phyloP scores from a whole-genome alignment of 2,329 filamentous ascomycete species.

The Westerdykella sp. region DNA sequence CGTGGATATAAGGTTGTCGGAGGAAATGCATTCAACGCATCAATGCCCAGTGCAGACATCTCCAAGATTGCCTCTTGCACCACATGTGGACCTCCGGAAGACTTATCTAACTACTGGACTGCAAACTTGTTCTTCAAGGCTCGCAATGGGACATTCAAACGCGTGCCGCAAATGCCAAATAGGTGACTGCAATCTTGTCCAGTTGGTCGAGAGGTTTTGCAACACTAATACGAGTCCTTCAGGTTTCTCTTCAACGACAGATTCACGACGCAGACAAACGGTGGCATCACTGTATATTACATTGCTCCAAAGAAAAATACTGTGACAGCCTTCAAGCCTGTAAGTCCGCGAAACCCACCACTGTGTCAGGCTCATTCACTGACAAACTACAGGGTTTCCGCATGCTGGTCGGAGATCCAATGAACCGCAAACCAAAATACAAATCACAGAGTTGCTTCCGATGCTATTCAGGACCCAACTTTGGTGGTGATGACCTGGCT shows the following conservation, averaged over 20 bases:
- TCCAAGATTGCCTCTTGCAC: slow-evolving; percentile 11
- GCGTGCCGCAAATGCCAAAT: slow-evolving; percentile 36
- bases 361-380: not conserved
- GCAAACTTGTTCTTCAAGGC: slow-evolving; percentile 21
- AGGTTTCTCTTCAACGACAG: slow-evolving; percentile 25
- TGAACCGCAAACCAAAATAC: slow-evolving; percentile 36
- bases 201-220: not conserved
- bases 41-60: slow-evolving; percentile 9
- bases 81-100: slow-evolving; percentile 6
- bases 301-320: slow-evolving; percentile 5
- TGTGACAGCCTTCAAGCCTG: slow-evolving; percentile 8
- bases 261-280: slow-evolving; percentile 7
- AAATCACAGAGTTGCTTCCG: slow-evolving; percentile 30
- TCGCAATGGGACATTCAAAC: slow-evolving; percentile 30
- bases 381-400: slow-evolving; percentile 46
- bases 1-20: slow-evolving; percentile 9
- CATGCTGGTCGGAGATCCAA: slow-evolving; percentile 60
- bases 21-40: slow-evolving; percentile 14
- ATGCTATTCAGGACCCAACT: slow-evolving; percentile 12
- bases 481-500: slow-evolving; percentile 12
- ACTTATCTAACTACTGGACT: slow-evolving; percentile 27
- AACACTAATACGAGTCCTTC: slow-evolving; percentile 4
- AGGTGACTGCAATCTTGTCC: not conserved
- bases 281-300: slow-evolving; percentile 8
- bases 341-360: not conserved